Evolutionary conservation across 2,329 filamentous ascomycete genomes (phyloP).

Genomic region (Hymenoscyphus scutula): DNA sequence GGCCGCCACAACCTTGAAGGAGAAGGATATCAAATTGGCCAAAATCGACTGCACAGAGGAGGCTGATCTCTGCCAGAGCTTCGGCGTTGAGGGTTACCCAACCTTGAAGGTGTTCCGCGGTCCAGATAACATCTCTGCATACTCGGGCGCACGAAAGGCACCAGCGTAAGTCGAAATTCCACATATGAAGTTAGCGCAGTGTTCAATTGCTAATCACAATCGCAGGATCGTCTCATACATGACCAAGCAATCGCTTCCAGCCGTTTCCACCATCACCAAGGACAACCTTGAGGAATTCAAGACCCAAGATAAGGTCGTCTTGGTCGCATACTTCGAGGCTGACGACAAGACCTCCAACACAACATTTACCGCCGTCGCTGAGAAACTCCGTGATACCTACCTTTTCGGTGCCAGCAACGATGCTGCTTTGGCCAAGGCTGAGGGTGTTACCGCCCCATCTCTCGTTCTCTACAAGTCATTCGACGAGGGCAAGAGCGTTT

Average conservation of each 20-base stretch:
- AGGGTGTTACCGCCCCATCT: constrained; percentile 82
- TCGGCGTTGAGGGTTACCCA: constrained; percentile 95
- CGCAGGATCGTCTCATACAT: constrained; percentile 76
- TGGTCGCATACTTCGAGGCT: constrained; percentile 81
- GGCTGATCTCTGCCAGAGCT: constrained; percentile 82
- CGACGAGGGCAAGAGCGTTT: constrained; percentile 90
- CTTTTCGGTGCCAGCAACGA: constrained; percentile 90
- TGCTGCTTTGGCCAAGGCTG: constrained; percentile 78
- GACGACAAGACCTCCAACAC: constrained; percentile 83
- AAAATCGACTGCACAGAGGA: constrained; percentile 97
- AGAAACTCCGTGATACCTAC: constrained; percentile 82
- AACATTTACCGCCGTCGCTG: constrained; percentile 69
- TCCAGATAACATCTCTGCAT: constrained; percentile 74
- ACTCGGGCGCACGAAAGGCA: constrained; percentile 87
- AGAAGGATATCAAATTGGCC: constrained; percentile 80
- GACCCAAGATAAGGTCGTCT: constrained; percentile 92
- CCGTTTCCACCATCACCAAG: constrained; percentile 78
- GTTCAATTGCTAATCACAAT: constrained; percentile 13
- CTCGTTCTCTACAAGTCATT: constrained; percentile 97
- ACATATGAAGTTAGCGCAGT: background rate
- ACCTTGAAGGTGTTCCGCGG: constrained; percentile 99
- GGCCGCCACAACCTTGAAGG: constrained; percentile 78
- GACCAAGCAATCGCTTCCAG: constrained; percentile 95
- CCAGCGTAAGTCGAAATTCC: constrained; percentile 54
- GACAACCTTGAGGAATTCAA: constrained; percentile 94